phyloP scores from a whole-genome alignment of 306 rosid genomes.

The Prunus padus region DNA sequence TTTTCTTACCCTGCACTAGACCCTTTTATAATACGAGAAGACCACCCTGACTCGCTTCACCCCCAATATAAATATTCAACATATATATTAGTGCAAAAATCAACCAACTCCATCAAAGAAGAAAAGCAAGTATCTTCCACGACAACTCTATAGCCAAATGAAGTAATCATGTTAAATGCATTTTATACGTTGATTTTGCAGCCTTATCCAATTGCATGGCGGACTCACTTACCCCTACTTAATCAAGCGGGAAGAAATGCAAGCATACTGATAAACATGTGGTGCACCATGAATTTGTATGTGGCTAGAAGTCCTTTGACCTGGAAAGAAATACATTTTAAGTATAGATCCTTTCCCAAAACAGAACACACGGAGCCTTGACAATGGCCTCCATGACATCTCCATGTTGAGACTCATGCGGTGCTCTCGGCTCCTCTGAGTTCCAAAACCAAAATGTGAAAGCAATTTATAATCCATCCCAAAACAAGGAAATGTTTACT shows the following conservation, averaged over 20 bases:
- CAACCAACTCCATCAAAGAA: no score
- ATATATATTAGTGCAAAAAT: no score
- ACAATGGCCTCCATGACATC: conserved; percentile 86
- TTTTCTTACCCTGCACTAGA: no score
- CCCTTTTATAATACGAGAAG: no score
- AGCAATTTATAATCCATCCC: conserved; percentile 16
- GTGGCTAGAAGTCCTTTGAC: conserved; percentile 82
- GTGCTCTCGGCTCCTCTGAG: conserved; percentile 74
- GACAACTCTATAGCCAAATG: no score
- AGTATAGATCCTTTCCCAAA: conserved; percentile 89
- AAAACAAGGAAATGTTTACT: not conserved
- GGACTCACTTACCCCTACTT: not conserved
- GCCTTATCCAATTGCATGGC: not conserved
- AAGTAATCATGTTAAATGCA: not conserved
- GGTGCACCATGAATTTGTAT: conserved; percentile 79
- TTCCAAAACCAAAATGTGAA: conserved; percentile 33
- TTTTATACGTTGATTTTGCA: not conserved
- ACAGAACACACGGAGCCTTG: conserved; percentile 67
- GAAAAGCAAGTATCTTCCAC: no score
- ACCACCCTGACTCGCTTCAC: no score
- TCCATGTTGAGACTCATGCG: conserved; percentile 84
- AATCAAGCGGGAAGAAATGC: not conserved
- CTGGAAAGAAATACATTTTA: conserved; percentile 92
- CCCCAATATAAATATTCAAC: no score
- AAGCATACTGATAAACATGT: conserved; percentile 67